Percentiles rank a stretch among this genome's conserved stretches.
phyloP scores from a whole-genome alignment of 2,329 filamentous ascomycete species.

The Colletotrichum eremochloae region DNA sequence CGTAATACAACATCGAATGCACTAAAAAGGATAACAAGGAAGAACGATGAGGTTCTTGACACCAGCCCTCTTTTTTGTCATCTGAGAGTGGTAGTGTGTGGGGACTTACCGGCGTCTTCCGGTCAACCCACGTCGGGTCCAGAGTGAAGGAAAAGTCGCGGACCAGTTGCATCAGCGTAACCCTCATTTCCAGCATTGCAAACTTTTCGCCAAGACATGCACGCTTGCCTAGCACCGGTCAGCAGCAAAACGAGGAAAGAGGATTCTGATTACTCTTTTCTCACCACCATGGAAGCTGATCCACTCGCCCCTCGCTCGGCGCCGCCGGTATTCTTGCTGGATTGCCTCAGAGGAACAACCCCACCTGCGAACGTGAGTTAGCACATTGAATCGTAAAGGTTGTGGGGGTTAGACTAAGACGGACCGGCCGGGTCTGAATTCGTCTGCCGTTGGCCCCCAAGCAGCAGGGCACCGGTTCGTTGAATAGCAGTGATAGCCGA shows the following conservation, averaged over 20 bases:
- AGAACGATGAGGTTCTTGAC: too few relatives aligned
- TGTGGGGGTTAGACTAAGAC: neutral
- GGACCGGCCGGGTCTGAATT: constrained; percentile 53
- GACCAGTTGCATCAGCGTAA: constrained; percentile 51
- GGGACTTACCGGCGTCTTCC: constrained; percentile 51
- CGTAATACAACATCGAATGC: too few relatives aligned
- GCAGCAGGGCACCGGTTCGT: constrained; percentile 52
- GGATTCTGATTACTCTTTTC: neutral
- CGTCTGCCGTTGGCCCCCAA: constrained; percentile 51
- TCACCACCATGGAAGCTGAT: constrained; percentile 57
- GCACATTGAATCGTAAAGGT: neutral
- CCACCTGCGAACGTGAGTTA: constrained; percentile 48
- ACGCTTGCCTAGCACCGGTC: constrained; percentile 44
- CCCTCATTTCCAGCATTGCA: constrained; percentile 54
- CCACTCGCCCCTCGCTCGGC: constrained; percentile 54
- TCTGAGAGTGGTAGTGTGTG: too few relatives aligned
- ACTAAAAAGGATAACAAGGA: too few relatives aligned
- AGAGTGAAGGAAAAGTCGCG: constrained; percentile 48
- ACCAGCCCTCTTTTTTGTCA: too few relatives aligned
- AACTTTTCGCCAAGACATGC: constrained; percentile 58
- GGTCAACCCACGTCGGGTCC: constrained; percentile 50
- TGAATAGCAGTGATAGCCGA: constrained; percentile 57
- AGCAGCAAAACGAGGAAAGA: neutral
- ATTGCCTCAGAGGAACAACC: constrained; percentile 52
- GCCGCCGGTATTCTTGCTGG: constrained; percentile 51